Conservation (phyloP, 441 rosid species). For the Viola pubescens region DNA sequence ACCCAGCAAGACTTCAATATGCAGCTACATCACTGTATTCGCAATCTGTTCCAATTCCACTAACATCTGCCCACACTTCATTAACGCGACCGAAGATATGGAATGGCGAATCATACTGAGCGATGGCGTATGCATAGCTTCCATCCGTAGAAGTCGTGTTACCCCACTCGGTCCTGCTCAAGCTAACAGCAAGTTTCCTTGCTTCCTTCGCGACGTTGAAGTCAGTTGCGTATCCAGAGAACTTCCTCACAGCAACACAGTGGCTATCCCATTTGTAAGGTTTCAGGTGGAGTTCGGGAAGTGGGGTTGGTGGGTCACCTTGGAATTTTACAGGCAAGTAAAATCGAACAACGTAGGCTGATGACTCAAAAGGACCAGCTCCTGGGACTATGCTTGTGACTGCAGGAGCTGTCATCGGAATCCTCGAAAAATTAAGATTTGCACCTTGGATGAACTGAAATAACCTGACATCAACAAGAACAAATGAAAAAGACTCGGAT, state of each 20-base stretch:
- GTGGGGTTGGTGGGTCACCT: constrained; percentile 48
- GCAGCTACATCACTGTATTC: constrained; percentile 23
- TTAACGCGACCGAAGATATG: constrained; percentile 45
- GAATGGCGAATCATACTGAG: constrained; percentile 60
- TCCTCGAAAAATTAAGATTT: constrained; percentile 51
- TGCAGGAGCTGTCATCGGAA: constrained; percentile 57
- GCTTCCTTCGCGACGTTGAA: constrained; percentile 42
- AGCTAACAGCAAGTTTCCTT: constrained; percentile 43
- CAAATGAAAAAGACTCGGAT: neutral
- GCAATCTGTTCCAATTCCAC: constrained; percentile 26
- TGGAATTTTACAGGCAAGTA: constrained; percentile 59
- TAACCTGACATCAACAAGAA: constrained; percentile 30
- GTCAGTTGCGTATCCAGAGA: constrained; percentile 57
- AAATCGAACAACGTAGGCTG: constrained; percentile 41
- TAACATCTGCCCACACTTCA: constrained; percentile 62
- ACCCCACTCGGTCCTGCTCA: constrained; percentile 51
- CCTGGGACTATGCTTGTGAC: constrained; percentile 56
- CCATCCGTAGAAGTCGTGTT: constrained; percentile 34
- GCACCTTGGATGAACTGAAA: constrained; percentile 68
- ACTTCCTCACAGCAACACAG: constrained; percentile 49
- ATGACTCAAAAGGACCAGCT: constrained; percentile 55
- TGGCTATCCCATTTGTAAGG: constrained; percentile 38
- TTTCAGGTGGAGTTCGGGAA: constrained; percentile 44
- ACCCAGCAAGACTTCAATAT: constrained; percentile 21
- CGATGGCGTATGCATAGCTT: constrained; percentile 46